Evolutionary conservation across 192 early-diverging fungal species (phyloP).

Genomic region (Paraglomus occultum): DNA sequence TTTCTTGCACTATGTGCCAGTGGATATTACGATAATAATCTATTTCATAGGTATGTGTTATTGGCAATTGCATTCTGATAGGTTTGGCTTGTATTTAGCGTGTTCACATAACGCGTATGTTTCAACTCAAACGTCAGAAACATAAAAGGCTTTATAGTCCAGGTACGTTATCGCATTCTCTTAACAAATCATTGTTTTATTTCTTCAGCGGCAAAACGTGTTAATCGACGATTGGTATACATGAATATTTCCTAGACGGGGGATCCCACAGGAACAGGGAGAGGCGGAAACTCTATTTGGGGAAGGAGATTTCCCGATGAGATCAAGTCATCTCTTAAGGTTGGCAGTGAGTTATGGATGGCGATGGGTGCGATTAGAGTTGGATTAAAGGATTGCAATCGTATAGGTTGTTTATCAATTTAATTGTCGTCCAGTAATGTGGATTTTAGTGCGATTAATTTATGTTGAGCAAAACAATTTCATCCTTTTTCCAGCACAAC

Average conservation of each 20-base stretch:
- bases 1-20: conserved; percentile 94
- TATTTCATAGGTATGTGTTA: conserved; percentile 66
- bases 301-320: conserved; percentile 79
- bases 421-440: too few species aligned
- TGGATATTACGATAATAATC: conserved; percentile 86
- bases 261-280: conserved; percentile 83
- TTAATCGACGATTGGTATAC: too few species aligned
- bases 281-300: conserved; percentile 88
- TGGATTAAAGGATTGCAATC: too few species aligned
- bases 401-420: too few species aligned
- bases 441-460: too few species aligned
- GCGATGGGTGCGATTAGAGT: background rate
- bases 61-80: background rate
- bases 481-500: conserved; percentile 63
- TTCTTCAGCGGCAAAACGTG: too few species aligned
- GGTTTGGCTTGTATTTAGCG: too few species aligned
- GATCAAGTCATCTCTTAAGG: conserved; percentile 72
- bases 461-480: background rate
- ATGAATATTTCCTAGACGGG: conserved; percentile 59
- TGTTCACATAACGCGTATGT: too few species aligned
- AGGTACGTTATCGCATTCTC: conserved; percentile 38
- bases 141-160: conserved; percentile 84
- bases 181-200: background rate
- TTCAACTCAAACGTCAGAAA: conserved; percentile 44
- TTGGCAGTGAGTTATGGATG: conserved; percentile 27